Evolutionary conservation across 2,329 filamentous ascomycete genomes (phyloP), one percentile per base, ranked within the genome.

Genomic region (Phaeoacremonium minimum): DNA sequence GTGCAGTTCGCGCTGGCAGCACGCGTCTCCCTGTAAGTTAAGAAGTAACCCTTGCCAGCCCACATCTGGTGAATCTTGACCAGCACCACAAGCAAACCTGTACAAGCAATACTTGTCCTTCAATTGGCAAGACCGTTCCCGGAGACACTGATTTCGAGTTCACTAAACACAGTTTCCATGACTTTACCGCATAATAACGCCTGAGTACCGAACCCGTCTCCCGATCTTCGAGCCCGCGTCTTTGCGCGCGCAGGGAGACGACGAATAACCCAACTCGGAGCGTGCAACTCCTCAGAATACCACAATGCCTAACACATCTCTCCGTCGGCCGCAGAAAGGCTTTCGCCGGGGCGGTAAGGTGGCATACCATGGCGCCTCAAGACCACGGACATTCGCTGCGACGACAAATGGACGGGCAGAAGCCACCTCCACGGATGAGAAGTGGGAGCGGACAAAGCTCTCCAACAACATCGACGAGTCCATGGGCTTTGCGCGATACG

Each of bases 401-500:
- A 83, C 84, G 7, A 79, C 81, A 17, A 67, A 85, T 33, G 74
- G 85, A 30, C 79, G 85, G 38, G 81, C 80, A 37, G 94, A 98
- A 69, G 83, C 78, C 35, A 97, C 89, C 1, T 94, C 90, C 7
- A 81, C 87, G 52, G 88, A 95, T 71, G 93, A 98, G 63, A 94
- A 88, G 61, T 80, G 87, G 64, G 90, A 98, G 64, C 83, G 88
- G 26, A 84, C 82, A 32, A 80, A 81, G 38, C 77, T 95, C 35
- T 88, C 88, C 19, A 80, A 95, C 64, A 78, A 74, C 52, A 96
- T 98, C 57, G 94, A 98, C 67, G 93, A 97, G 67, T 75, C 77
- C 44, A 93, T 97, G 81, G 94, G 93, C 36, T 98, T 98, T 60
- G 75, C 83, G 12, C 85, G 91, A 34, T 96, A 90, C 58, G 94